Conservation (phyloP, 768 basidiomycete genomes). For the Lactarius psammicola region DNA sequence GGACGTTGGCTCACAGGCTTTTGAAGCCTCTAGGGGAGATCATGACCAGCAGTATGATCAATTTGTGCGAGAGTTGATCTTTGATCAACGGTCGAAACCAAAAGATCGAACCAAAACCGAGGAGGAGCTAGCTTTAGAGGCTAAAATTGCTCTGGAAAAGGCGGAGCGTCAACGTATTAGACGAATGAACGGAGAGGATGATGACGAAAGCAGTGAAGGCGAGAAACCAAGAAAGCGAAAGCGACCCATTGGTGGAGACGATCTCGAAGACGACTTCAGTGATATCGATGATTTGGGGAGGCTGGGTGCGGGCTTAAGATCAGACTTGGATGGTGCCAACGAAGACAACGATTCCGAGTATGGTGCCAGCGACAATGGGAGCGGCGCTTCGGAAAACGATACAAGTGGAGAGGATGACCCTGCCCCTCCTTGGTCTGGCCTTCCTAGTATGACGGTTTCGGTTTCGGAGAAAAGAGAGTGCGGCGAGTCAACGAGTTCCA, state of each 20-base stretch:
- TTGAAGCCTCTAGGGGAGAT: slow-evolving; percentile 29
- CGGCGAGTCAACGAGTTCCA: slow-evolving; percentile 22
- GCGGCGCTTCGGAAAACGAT: slow-evolving; percentile 35
- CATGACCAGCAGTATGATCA: slow-evolving; percentile 81
- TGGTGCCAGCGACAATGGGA: slow-evolving; percentile 34
- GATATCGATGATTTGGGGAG: slow-evolving; percentile 32
- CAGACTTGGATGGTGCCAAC: slow-evolving; percentile 21
- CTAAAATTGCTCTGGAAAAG: slow-evolving; percentile 81
- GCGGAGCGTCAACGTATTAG: slow-evolving; percentile 74
- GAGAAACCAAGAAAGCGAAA: slow-evolving; percentile 49
- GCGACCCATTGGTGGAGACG: slow-evolving; percentile 69
- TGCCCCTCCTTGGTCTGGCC: neutral
- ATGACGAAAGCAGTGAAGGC: slow-evolving; percentile 60
- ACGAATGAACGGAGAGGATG: slow-evolving; percentile 84
- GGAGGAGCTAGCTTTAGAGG: slow-evolving; percentile 87
- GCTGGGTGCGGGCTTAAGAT: slow-evolving; percentile 39
- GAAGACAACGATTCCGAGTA: slow-evolving; percentile 29
- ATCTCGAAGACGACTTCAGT: slow-evolving; percentile 85
- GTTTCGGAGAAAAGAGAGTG: slow-evolving; percentile 1
- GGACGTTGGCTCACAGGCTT: neutral
- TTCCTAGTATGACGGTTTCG: neutral
- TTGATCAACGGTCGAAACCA: slow-evolving; percentile 90
- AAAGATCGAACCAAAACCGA: slow-evolving; percentile 96
- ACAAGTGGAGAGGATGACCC: slow-evolving; percentile 35
- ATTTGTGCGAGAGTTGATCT: slow-evolving; percentile 87